A percentile compares a stretch with the other conserved stretches of the same genome.
Conservation (phyloP, 768 basidiomycete genomes). For the Crucibulum laeve region DNA sequence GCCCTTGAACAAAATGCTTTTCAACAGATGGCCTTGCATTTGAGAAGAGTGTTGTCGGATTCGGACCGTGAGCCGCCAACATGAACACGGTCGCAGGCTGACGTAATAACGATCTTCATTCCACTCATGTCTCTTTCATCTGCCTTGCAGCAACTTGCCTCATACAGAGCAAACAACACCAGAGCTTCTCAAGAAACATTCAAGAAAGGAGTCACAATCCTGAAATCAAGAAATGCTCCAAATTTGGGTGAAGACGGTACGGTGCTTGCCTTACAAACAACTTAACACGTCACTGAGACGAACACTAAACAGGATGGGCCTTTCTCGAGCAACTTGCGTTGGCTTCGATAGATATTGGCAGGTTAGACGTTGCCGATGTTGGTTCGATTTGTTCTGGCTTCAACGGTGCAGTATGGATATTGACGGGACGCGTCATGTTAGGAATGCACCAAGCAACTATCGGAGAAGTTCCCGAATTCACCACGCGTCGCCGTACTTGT, state of each 20-base stretch:
- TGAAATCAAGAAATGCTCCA: slow-evolving; percentile 39
- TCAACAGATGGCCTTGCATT: too few species aligned
- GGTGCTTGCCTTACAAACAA: slow-evolving; percentile 3
- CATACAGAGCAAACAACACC: slow-evolving; percentile 46
- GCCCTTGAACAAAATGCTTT: too few species aligned
- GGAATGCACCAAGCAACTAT: slow-evolving; percentile 61
- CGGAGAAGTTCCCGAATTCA: slow-evolving; percentile 69
- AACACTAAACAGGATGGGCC: slow-evolving; percentile 55
- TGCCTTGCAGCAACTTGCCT: slow-evolving; percentile 49
- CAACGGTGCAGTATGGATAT: slow-evolving; percentile 15
- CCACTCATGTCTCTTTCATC: slow-evolving; percentile 39
- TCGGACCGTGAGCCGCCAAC: too few species aligned
- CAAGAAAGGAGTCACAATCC: slow-evolving; percentile 43
- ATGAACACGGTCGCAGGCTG: too few species aligned
- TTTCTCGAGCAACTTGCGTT: slow-evolving; percentile 78
- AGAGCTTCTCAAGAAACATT: slow-evolving; percentile 59
- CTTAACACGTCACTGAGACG: slow-evolving; percentile 8
- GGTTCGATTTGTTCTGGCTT: slow-evolving; percentile 17
- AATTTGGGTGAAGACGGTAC: slow-evolving; percentile 58
- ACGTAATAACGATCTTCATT: neutral
- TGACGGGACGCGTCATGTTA: slow-evolving; percentile 28
- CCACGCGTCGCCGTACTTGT: slow-evolving; percentile 75
- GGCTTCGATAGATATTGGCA: slow-evolving; percentile 74
- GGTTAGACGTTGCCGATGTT: slow-evolving; percentile 73
- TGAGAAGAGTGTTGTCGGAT: too few species aligned